phyloP scores from a whole-genome alignment of 768 basidiomycete species.

The Pleurotus sapidus region DNA sequence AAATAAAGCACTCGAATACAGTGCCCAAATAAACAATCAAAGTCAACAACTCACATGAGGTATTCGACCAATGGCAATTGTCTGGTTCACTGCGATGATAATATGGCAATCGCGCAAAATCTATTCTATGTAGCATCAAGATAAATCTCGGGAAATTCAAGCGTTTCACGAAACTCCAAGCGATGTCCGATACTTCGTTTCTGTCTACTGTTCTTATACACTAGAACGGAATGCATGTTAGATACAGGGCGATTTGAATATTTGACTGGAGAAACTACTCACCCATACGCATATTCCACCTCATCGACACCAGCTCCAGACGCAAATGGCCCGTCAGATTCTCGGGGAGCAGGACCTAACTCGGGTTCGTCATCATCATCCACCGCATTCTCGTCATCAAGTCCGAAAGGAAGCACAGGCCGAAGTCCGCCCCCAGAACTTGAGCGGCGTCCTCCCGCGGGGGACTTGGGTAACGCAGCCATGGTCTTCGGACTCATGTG shows the following conservation, averaged over 20 bases:
- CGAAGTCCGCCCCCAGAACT: constrained; percentile 83
- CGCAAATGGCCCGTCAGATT: constrained; percentile 65
- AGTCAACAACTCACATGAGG: background rate
- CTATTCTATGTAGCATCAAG: too few relatives aligned
- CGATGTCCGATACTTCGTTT: too few relatives aligned
- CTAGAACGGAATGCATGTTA: too few relatives aligned
- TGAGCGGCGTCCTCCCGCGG: constrained; percentile 76
- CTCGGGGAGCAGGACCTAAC: constrained; percentile 74
- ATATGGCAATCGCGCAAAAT: too few relatives aligned
- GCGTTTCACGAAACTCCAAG: too few relatives aligned
- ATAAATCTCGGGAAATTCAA: too few relatives aligned
- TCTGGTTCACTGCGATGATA: background rate
- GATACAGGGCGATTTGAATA: too few relatives aligned
- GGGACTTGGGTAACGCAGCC: constrained; percentile 90
- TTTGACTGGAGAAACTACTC: constrained; percentile 23
- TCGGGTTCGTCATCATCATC: constrained; percentile 69
- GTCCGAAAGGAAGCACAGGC: constrained; percentile 70
- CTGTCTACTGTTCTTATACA: too few relatives aligned
- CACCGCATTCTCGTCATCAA: constrained; percentile 74
- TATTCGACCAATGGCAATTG: background rate
- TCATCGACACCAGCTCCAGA: constrained; percentile 85
- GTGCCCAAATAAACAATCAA: constrained; percentile 6
- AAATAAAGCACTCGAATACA: constrained; percentile 44
- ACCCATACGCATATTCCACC: constrained; percentile 88
- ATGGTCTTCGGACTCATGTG: constrained; percentile 97